Evolutionary conservation across 768 basidiomycete species (phyloP).

Genomic region (Leccinum barrowsii): DNA sequence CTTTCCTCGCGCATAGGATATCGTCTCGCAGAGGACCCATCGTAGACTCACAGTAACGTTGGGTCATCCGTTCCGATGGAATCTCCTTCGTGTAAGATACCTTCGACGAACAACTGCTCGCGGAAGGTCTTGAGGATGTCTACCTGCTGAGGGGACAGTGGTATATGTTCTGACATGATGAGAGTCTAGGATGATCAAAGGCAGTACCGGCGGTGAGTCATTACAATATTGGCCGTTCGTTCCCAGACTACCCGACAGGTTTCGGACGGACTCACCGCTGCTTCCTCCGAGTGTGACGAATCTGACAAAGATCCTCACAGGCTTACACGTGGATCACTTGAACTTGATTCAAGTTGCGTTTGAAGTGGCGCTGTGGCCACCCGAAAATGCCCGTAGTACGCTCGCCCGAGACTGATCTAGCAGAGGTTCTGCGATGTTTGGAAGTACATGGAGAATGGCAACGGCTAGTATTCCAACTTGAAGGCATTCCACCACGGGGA

Average conservation of each 20-base stretch:
- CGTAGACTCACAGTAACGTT: conserved; percentile 52
- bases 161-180: conserved; percentile 13
- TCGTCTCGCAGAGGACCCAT: neutral
- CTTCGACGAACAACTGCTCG: conserved; percentile 47
- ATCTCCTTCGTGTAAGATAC: conserved; percentile 55
- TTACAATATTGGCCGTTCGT: neutral
- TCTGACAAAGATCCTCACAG: neutral
- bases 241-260: neutral
- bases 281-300: neutral
- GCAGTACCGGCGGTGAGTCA: neutral
- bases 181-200: neutral
- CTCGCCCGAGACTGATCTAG: neutral
- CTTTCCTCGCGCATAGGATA: neutral
- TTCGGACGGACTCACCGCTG: neutral
- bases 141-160: conserved; percentile 25
- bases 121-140: conserved; percentile 51
- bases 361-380: neutral
- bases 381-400: neutral
- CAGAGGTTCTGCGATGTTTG: neutral
- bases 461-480: no score
- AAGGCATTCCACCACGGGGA: neutral
- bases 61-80: conserved; percentile 57
- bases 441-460: neutral
- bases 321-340: neutral
- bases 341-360: neutral